phyloP scores from a whole-genome alignment of 2,329 filamentous ascomycete species.

The Verticillium zaregamsianum region DNA sequence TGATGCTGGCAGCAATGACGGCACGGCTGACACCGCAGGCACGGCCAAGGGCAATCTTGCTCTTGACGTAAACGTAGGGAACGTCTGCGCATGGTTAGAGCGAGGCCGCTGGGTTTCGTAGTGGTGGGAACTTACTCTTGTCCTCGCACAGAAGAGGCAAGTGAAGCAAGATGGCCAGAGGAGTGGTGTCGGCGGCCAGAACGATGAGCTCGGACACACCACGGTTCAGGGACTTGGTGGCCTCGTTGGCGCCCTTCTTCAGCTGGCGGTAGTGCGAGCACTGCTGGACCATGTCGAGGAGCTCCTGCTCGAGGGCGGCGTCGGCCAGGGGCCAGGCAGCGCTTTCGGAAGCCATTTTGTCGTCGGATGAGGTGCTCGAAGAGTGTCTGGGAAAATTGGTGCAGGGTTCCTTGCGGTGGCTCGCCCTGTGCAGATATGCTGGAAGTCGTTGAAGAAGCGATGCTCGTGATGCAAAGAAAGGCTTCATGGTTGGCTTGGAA shows the following conservation, averaged over 20 bases:
- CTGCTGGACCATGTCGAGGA: constrained; percentile 79
- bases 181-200: constrained; percentile 82
- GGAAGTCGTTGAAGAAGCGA: constrained; percentile 3
- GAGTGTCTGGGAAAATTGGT: constrained; percentile 1
- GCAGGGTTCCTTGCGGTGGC: constrained; percentile 60
- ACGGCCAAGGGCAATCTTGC: constrained; percentile 80
- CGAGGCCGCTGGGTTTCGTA: constrained; percentile 7
- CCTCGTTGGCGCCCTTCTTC: constrained; percentile 86
- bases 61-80: constrained; percentile 54
- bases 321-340: constrained; percentile 68
- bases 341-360: constrained; percentile 2
- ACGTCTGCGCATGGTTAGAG: constrained; percentile 45
- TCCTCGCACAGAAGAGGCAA: constrained; percentile 85
- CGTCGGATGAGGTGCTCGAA: background rate
- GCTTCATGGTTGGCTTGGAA: background rate
- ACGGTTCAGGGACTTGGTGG: constrained; percentile 85
- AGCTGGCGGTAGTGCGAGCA: constrained; percentile 67
- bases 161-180: constrained; percentile 84
- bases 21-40: constrained; percentile 85
- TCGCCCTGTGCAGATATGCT: constrained; percentile 42
- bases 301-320: constrained; percentile 70
- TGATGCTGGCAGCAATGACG: constrained; percentile 85
- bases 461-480: constrained; percentile 1
- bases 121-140: constrained; percentile 46
- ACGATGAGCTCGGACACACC: constrained; percentile 88